These are phyloP conservation scores for Aspergillus uvarum DNA, from an alignment of 2,329 filamentous ascomycete species.

Conservation along the genomic window DNA sequence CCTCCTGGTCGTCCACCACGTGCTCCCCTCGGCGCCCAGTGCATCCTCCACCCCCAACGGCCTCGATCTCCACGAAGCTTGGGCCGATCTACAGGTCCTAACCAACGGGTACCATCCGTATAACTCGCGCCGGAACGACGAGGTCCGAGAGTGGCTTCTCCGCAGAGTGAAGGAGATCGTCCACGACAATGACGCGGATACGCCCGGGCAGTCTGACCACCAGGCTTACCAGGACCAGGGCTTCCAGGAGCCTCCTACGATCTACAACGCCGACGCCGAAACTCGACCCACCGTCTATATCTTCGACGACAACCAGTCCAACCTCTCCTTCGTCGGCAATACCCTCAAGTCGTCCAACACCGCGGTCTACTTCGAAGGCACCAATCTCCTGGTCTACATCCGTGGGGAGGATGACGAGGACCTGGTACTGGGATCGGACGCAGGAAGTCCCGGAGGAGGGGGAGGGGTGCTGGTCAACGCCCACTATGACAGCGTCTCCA, in stretches of 20 bases:
- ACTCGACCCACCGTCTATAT: conserved; percentile 52
- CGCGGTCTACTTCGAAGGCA: conserved; percentile 85
- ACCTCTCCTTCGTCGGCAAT: conserved; percentile 67
- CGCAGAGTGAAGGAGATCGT: conserved; percentile 69
- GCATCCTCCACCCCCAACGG: conserved; percentile 61
- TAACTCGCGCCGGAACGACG: conserved; percentile 81
- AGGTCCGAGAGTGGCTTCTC: conserved; percentile 74
- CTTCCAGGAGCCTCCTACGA: conserved; percentile 46
- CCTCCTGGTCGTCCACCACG: conserved; percentile 71
- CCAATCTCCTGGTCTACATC: conserved; percentile 89
- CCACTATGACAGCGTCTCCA: conserved; percentile 91
- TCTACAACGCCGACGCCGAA: conserved; percentile 19
- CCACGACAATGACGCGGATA: conserved; percentile 36
- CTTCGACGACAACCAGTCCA: conserved; percentile 76
- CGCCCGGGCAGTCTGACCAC: no score
- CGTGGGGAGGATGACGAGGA: conserved; percentile 73
- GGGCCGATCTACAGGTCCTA: conserved; percentile 76
- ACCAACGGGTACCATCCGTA: conserved; percentile 80
- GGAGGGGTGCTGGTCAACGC: conserved; percentile 90
- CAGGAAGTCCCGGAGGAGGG: conserved; percentile 53
- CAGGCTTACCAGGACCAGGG: no score
- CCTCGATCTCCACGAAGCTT: conserved; percentile 80
- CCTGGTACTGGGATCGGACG: conserved; percentile 65
- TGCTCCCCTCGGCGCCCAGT: conserved; percentile 60
- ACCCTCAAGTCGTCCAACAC: conserved; percentile 36